Evolutionary conservation across 2,329 filamentous ascomycete genomes (phyloP), one percentile per base, ranked within the genome.

Genomic region (Ascochyta fabae): DNA sequence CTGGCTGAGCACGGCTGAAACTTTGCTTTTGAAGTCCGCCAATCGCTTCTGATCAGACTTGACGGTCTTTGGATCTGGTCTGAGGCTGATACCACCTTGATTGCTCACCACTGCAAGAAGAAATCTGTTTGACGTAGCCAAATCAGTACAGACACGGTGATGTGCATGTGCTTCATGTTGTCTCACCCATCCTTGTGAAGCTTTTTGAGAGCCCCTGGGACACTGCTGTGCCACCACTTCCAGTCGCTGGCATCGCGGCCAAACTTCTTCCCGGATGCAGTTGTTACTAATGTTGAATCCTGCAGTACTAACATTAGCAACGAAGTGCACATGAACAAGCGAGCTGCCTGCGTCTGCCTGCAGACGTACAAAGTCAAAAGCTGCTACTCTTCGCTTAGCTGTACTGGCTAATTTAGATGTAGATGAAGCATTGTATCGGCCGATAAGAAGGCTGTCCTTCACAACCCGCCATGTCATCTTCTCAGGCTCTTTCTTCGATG

Each of bases 241-340:
- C 95, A 99, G 72, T 98, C 94, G 4, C 81, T 80, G 0, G 87
- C 84, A 61, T 87, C 85, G 47, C 83, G 83, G 3, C 86, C 83
- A 68, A 94, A 94, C 46, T 84, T 89, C 75, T 91, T 95, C 7
- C 92, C 92, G 0, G 92, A 96, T 4, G 86, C 83, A 0, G 92
- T 89, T 1, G 81, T 81, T 59, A 99, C 92, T 31, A 99, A 78
- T 0, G 95, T 99, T 7, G 91, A 95, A 72, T 99, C 95, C 88
- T 91, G 62, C 54, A 51, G 49, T 48, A 46, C 53, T 44, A 36
- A 10, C 41, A 29, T 64, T 60, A 61, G 60, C 48, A 38, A 33
- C 9, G 23, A 31, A n/a, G 8, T 19, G 31, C 38, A 22, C 33
- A 12, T 12, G 29, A 5, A n/a, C 15, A 39, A 24, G 3, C 15